A percentile compares a stretch with the other conserved stretches of the same genome.
These are phyloP conservation scores for Amoebophrya sp. DNA, from an alignment of 169 alveolate genomes.

Conservation along the genomic window DNA sequence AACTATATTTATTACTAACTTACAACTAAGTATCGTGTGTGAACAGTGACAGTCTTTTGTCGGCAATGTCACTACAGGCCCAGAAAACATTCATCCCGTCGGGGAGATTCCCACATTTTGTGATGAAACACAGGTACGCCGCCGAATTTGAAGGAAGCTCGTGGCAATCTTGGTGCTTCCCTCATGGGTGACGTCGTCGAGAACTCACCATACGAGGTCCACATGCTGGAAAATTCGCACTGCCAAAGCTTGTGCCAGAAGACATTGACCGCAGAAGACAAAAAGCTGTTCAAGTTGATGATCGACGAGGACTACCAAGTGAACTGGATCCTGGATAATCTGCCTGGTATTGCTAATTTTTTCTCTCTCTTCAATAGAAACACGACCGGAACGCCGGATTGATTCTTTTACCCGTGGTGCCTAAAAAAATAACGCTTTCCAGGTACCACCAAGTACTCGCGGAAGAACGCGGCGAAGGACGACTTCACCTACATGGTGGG, in stretches of 20 bases:
- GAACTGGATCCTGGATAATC: conserved; percentile 26
- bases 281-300: neutral
- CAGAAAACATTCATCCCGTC: neutral
- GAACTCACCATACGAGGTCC: conserved; percentile 31
- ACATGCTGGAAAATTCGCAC: neutral
- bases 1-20: no score
- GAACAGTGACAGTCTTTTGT: no score
- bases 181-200: conserved; percentile 25
- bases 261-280: neutral
- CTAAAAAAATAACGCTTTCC: no score
- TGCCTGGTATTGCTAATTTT: conserved; percentile 14
- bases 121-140: no score
- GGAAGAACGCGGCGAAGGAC: neutral
- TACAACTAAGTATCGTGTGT: no score
- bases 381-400: neutral
- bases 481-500: conserved; percentile 19
- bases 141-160: no score
- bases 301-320: neutral
- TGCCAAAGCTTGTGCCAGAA: neutral
- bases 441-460: neutral
- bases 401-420: no score
- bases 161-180: conserved; percentile 25
- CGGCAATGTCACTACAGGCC: no score
- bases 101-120: no score
- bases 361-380: conserved; percentile 17